Percentiles rank a stretch among this genome's conserved stretches.
phyloP scores from a whole-genome alignment of 768 basidiomycete genomes.

The Tulasnella sp. region DNA sequence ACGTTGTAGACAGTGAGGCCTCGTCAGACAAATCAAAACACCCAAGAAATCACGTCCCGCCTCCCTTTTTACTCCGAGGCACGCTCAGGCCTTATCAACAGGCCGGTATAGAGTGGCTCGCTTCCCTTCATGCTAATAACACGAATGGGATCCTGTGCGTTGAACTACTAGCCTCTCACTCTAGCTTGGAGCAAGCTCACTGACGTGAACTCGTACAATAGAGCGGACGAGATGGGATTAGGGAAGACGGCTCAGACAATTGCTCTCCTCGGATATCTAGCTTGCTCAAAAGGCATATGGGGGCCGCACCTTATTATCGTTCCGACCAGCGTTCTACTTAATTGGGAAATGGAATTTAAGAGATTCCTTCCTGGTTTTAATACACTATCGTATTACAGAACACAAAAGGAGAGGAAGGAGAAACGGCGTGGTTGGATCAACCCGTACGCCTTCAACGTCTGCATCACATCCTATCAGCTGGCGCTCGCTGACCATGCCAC shows the following conservation, averaged over 20 bases:
- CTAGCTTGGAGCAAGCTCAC: not conserved
- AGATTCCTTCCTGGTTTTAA: conserved; percentile 31
- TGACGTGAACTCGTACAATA: not conserved
- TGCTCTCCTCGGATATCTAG: conserved; percentile 27
- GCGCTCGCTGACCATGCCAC: conserved; percentile 86
- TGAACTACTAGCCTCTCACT: not conserved
- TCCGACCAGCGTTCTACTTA: conserved; percentile 30
- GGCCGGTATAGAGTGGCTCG: conserved; percentile 35
- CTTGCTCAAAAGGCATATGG: conserved; percentile 30
- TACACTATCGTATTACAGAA: conserved; percentile 31
- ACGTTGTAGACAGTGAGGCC: not conserved
- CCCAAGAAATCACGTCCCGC: conserved; percentile 17
- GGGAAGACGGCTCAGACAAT: conserved; percentile 45
- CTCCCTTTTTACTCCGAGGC: conserved; percentile 33
- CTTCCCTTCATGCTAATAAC: conserved; percentile 29
- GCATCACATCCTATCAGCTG: conserved; percentile 87
- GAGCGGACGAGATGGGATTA: conserved; percentile 88
- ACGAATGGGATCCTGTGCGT: conserved; percentile 29
- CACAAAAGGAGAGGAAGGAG: conserved; percentile 78
- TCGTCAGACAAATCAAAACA: not conserved
- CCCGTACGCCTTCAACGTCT: conserved; percentile 83
- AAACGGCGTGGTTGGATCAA: conserved; percentile 85
- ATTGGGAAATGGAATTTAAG: conserved; percentile 35
- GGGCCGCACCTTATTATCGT: conserved; percentile 32
- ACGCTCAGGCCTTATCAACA: conserved; percentile 34